Evolutionary conservation across 164 flowering plant genomes (phyloP).

Genomic region (Houttuynia cordata): DNA sequence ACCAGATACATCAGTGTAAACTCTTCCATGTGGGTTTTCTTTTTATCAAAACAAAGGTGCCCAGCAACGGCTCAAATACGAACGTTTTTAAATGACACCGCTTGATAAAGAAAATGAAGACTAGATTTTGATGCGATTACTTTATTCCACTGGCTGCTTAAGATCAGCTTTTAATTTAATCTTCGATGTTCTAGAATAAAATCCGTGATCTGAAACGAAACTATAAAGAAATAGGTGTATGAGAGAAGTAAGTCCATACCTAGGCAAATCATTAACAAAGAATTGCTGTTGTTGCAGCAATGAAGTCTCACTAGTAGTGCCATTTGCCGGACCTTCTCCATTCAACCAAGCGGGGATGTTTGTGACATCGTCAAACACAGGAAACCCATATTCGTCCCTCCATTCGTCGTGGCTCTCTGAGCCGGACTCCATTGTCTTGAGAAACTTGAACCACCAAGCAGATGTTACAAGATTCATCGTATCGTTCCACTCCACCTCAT

Average conservation of each 20-base stretch:
- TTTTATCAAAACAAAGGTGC: too few species aligned
- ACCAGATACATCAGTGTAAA: neutral
- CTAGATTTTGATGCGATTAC: too few species aligned
- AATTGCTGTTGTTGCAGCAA: constrained; percentile 28
- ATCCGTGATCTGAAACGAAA: too few species aligned
- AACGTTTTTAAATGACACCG: too few species aligned
- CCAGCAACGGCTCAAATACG: too few species aligned
- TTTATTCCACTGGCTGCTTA: too few species aligned
- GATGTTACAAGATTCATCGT: constrained; percentile 60
- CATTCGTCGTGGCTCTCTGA: constrained; percentile 16
- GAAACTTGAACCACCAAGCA: constrained; percentile 80
- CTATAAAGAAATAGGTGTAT: too few species aligned
- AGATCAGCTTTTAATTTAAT: too few species aligned
- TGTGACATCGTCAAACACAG: constrained; percentile 39
- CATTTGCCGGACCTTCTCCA: constrained; percentile 10
- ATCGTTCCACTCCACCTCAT: constrained; percentile 86
- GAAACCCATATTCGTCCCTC: constrained; percentile 23
- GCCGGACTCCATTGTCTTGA: constrained; percentile 44
- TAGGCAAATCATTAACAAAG: constrained; percentile 37
- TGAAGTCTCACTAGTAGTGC: constrained; percentile 37
- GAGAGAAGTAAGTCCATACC: constrained; percentile 30
- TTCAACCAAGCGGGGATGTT: constrained; percentile 74
- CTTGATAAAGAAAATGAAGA: too few species aligned
- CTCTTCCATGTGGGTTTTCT: neutral
- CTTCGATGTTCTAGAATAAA: too few species aligned